These are phyloP conservation scores for Hibiscus mutabilis DNA, from an alignment of 345 rosid genomes.

Conservation along the genomic window DNA sequence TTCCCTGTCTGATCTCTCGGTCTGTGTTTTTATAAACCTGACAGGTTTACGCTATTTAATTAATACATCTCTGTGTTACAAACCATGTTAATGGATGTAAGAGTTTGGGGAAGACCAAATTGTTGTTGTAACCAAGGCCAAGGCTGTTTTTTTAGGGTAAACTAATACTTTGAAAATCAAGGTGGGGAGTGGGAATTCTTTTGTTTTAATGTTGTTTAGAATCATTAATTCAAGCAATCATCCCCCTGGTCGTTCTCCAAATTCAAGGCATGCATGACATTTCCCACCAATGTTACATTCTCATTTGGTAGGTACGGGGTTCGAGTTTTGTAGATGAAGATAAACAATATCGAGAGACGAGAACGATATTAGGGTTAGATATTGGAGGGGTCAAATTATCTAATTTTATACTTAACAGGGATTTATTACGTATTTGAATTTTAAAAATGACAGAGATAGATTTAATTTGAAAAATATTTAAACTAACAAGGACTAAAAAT, in stretches of 20 bases:
- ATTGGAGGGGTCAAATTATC: too few relatives aligned
- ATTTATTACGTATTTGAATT: too few relatives aligned
- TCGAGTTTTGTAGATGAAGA: too few relatives aligned
- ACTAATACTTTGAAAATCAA: constrained; percentile 18
- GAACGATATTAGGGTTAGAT: too few relatives aligned
- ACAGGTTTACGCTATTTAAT: not conserved
- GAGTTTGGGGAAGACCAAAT: constrained; percentile 33
- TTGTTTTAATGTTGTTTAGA: not conserved
- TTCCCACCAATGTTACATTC: not conserved
- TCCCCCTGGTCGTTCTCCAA: not conserved
- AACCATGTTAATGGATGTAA: not conserved
- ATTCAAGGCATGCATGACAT: not conserved
- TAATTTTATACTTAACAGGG: too few relatives aligned
- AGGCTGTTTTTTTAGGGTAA: constrained; percentile 42
- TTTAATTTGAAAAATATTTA: too few relatives aligned
- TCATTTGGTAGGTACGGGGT: too few relatives aligned
- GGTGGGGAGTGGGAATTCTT: not conserved
- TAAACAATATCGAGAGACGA: too few relatives aligned
- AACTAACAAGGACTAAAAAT: too few relatives aligned
- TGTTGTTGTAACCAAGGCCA: constrained; percentile 55
- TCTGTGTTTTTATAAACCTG: not conserved
- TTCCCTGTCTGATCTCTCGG: constrained; percentile 5
- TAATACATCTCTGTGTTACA: not conserved
- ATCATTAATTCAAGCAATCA: not conserved
- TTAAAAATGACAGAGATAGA: too few relatives aligned